Evolutionary conservation across 345 rosid species (phyloP).

Genomic region (Salix dunnii): DNA sequence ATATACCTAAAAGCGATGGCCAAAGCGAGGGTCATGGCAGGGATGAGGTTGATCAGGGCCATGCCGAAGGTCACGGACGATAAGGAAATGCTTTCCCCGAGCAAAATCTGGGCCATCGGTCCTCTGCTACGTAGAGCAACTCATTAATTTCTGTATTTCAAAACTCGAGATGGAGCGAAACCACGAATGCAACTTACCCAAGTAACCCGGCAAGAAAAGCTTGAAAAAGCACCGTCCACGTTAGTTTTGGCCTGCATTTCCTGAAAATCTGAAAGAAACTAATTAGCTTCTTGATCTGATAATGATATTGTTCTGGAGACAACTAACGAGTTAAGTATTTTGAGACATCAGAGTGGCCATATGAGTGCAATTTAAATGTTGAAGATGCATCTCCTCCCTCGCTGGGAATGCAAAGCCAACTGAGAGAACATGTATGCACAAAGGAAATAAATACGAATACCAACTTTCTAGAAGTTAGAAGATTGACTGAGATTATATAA

Average conservation of each 20-base stretch:
- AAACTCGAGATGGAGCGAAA: no score
- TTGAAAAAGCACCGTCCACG: slow-evolving; percentile 12
- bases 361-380: no score
- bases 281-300: no score
- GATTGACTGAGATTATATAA: no score
- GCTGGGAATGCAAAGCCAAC: no score
- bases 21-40: slow-evolving; percentile 26
- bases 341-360: no score
- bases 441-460: no score
- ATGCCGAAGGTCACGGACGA: slow-evolving; percentile 30
- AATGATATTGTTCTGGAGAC: no score
- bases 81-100: slow-evolving; percentile 8
- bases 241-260: slow-evolving; percentile 14
- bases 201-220: slow-evolving; percentile 15
- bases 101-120: slow-evolving; percentile 8
- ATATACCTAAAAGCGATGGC: slow-evolving; percentile 20
- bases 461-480: no score
- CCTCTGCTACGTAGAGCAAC: slow-evolving; percentile 4
- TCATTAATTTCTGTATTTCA: not conserved
- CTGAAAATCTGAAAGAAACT: not conserved
- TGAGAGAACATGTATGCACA: no score
- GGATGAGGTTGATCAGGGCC: slow-evolving; percentile 21
- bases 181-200: slow-evolving; percentile 13
- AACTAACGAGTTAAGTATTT: no score
- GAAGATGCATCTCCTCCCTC: no score